Evolutionary conservation across 1,284 basidiomycete species (phyloP), one percentile per base, ranked within the genome.

Genomic region (Pseudozyma tsukubaensis): DNA sequence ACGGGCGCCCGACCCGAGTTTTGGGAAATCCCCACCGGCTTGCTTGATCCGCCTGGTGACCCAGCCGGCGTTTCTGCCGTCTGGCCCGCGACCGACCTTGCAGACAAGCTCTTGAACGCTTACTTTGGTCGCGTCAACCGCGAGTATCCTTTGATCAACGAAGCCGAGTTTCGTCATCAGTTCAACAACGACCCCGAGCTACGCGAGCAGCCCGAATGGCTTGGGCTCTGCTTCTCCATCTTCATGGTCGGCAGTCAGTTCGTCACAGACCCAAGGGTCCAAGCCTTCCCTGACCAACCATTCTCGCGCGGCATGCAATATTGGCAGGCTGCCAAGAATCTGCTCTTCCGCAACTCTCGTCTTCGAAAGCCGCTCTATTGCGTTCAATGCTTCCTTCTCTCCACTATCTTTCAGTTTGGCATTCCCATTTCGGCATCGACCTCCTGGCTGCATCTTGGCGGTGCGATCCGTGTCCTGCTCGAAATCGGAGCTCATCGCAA

Each of bases 141-240:
- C 45, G 66, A 80, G 1, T 70, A 53, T 24, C 80, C 80, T 11
- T 44, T 81, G 29, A n/a, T 82, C 49, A 79, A 79, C 69, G 79
- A 80, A 56, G 37, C 55, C 1, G 42, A 61, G 6, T 78, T 67
- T 44, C 65, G 77, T 8, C 58, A 75, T 44, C 69, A 80, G 45
- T 64, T 67, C 10, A 32, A 36, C 12, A 52, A 68, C n/a, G 39
- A 39, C 8, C 74, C 77, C 0, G 63, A 59, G 10, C 51, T 66
- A 6, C 66, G 75, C n/a, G 24, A 56, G 19, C 65, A 79, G 18
- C 61, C 57, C n/a, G 69, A 77, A n/a, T 77, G 66, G 71, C 40
- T 76, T 2, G 48, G 51, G 1, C 54, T 78, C 2, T 54, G 70
- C 11, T 69, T 79, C 13, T 61, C 61, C 50, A 44, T 82, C 50